Evolutionary conservation across 179 eudicot species (phyloP), one percentile per base, ranked within the genome.

Genomic region (Beta macrorhiza): DNA sequence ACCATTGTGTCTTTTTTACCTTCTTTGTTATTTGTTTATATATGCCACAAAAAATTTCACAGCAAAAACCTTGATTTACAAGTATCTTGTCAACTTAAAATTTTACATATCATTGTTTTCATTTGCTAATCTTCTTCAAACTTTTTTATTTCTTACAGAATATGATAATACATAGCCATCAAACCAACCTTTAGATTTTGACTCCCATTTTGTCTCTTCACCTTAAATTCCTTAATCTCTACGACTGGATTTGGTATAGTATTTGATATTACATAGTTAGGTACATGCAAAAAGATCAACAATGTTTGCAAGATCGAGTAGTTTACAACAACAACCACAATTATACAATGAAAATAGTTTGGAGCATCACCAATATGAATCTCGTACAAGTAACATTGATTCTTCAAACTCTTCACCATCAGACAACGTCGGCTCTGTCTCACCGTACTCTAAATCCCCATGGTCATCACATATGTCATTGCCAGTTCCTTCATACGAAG

Each of bases 361-460:
- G 25, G 74, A 90, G 25, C 82, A 89, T 85, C 90, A 90, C 87
- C 49, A 64, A 71, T 78, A 73, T 7, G 84, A 82, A 51, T 4
- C 62, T 20, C 42, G 56, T 71, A 17, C 55, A 0, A 84, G 74
- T 68, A 74, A 56, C 16, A 63, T 14, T 0, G 84, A 81, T 12
- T 74, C 82, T 0, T 65, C 75, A 3, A 81, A 67, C 29, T 82
- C 85, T 0, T 79, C 86, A 10, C 83, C 86, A 10, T 70, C 83
- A 1, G 86, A 80, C 3, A 79, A 59, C 37, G 52, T 78, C 0
- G 80, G 51, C n/a, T 58, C 80, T 4, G 16, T 71, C 55, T 85
- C 93, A 25, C 92, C 88, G 5, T 74, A 58, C 10, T 49, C 89
- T 4, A 90, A 77, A 69, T 93, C 98, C 4, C 98, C 97, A 9